Evolutionary conservation across 202 grass and related monocot genomes (phyloP).

Genomic region (Zizania palustris): DNA sequence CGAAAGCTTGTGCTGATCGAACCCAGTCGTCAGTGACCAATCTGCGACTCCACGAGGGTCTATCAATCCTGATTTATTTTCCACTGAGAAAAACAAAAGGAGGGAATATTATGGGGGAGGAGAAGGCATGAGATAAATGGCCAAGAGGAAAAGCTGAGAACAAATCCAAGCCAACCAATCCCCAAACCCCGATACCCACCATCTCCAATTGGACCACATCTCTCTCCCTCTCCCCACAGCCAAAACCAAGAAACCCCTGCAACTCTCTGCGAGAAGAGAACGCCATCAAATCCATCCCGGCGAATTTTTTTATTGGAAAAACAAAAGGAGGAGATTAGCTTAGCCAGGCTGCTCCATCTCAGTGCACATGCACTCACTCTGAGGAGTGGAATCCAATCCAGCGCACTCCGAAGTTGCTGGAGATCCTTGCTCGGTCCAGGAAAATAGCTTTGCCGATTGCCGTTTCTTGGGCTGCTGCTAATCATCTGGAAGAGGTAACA

Average conservation of each 20-base stretch:
- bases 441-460: neutral
- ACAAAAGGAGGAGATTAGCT: conserved; percentile 20
- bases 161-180: conserved; percentile 59
- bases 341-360: conserved; percentile 36
- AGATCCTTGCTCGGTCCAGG: conserved; percentile 1
- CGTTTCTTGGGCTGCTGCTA: conserved; percentile 11
- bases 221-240: conserved; percentile 10
- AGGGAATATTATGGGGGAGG: conserved; percentile 50
- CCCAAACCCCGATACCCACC: no score
- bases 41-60: conserved; percentile 39
- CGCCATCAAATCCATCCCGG: conserved; percentile 28
- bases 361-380: conserved; percentile 26
- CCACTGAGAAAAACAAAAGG: conserved; percentile 24
- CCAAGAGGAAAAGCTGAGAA: conserved; percentile 46
- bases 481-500: conserved; percentile 17
- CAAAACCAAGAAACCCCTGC: conserved; percentile 21
- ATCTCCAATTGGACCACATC: conserved; percentile 50
- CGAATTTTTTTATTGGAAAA: neutral
- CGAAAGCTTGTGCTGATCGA: neutral
- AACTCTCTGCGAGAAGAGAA: conserved; percentile 35
- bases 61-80: conserved; percentile 22
- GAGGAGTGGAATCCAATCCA: conserved; percentile 35
- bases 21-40: conserved; percentile 17
- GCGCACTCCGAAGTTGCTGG: conserved; percentile 44
- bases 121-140: conserved; percentile 52